A percentile compares a stretch with the other conserved stretches of the same genome.
phyloP scores from a whole-genome alignment of 257 asterid species.

The Agastache rugosa region DNA sequence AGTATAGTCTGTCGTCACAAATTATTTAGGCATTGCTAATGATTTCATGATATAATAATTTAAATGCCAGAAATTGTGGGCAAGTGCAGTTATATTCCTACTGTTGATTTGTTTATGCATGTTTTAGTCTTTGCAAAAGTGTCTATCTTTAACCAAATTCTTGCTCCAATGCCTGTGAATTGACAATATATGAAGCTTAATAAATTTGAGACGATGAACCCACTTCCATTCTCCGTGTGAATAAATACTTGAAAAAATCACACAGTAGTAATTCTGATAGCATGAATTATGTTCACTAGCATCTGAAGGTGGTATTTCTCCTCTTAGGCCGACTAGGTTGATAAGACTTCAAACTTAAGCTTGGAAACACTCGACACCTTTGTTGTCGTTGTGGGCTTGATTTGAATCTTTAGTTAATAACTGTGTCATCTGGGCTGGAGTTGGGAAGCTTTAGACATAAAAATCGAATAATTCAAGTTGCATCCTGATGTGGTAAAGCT shows the following conservation, averaged over 20 bases:
- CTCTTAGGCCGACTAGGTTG: not conserved
- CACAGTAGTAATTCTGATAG: not conserved
- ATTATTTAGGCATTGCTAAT: not conserved
- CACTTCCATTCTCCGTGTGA: not conserved
- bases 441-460: not conserved
- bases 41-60: not conserved
- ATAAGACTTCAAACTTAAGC: not conserved
- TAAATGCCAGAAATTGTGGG: not conserved
- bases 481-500: not conserved
- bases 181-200: not conserved
- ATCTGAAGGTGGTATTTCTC: not conserved
- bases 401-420: not conserved
- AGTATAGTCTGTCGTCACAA: not conserved
- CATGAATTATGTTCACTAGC: not conserved
- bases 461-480: too few relatives aligned
- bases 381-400: not conserved
- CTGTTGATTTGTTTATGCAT: not conserved
- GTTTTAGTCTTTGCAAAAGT: not conserved
- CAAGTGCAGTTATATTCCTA: not conserved
- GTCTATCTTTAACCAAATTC: not conserved
- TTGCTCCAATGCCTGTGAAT: not conserved
- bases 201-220: not conserved
- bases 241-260: not conserved
- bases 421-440: not conserved
- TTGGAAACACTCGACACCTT: not conserved